Conservation (phyloP, 441 rosid species). For the Euphorbia schlechtendalii region DNA sequence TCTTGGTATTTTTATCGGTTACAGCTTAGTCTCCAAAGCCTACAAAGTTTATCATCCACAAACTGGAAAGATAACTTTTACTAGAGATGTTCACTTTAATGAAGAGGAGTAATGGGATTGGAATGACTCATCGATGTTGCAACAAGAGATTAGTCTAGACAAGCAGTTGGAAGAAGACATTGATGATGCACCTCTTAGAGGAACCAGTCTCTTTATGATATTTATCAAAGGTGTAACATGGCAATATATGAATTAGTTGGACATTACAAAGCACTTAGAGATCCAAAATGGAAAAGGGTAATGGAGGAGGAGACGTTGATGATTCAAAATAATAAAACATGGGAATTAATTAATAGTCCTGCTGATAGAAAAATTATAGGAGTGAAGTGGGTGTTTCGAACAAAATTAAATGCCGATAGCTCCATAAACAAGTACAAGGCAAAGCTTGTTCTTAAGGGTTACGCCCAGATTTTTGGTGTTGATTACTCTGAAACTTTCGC, state of each 20-base stretch:
- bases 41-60: too few relatives aligned
- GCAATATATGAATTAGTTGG: not conserved
- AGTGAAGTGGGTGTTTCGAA: not conserved
- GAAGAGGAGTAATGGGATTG: not conserved
- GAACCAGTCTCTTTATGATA: not conserved
- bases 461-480: not conserved
- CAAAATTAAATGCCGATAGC: not conserved
- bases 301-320: not conserved
- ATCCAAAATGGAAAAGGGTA: not conserved
- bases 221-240: not conserved
- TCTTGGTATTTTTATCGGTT: too few relatives aligned
- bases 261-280: not conserved
- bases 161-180: not conserved
- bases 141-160: not conserved
- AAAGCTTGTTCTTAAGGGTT: not conserved
- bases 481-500: not conserved
- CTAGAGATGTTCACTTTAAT: not conserved
- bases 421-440: not conserved
- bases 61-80: not conserved
- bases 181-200: not conserved
- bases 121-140: not conserved
- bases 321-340: not conserved
- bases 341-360: not conserved
- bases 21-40: too few relatives aligned
- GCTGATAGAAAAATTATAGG: not conserved